Base-by-base conservation (phyloP, 306 rosid genomes). In the Vachellia collinsii region DNA sequence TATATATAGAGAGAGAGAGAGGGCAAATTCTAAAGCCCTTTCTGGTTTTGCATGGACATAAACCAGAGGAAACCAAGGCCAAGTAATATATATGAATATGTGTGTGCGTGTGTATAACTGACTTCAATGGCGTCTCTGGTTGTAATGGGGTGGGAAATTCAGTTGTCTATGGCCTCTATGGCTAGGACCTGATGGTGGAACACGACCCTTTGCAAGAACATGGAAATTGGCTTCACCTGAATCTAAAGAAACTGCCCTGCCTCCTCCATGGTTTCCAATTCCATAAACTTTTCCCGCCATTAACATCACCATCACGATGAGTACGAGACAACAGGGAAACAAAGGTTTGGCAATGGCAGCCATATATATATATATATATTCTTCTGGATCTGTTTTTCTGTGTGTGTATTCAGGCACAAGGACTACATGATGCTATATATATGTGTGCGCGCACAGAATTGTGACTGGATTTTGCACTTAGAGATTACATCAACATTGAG, bases 171-270 rank as follows among this genome's bases (percentile, higher is more conserved):
- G 36, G 47, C 85, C 80, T 77, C 77, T 73, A 34, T 85, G 86
- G 36, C 88, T 85, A 75, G 86, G 88, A 70, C 86, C 84, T 11
- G 88, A 82, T n/a, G 84, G 79, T 0, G 86, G 88, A 3, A 79
- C 3, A 0, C 16, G 7, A 1, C 82, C 81, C 82, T 82, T 86
- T 37, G 42, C 72, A 17, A 53, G 82, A 19, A 54, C 39, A 62
- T 22, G 56, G 43, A 43, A 4, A 3, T 5, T 16, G 58, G 3
- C 58, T 51, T 51, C 58, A 51, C n/a, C 58, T 51, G n/a, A 48
- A 13, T 48, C 51, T 47, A 47, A 16, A 11, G 51, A 12, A 47
- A 47, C 51, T 47, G 16, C 51, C 17, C 17, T 47, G 51, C 51
- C 4, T 29, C 1, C 34, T 10, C 22, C 58, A 17, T 51, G 58